phyloP scores from a whole-genome alignment of 192 early-diverging fungal species.

The Umbelopsis ramanniana region DNA sequence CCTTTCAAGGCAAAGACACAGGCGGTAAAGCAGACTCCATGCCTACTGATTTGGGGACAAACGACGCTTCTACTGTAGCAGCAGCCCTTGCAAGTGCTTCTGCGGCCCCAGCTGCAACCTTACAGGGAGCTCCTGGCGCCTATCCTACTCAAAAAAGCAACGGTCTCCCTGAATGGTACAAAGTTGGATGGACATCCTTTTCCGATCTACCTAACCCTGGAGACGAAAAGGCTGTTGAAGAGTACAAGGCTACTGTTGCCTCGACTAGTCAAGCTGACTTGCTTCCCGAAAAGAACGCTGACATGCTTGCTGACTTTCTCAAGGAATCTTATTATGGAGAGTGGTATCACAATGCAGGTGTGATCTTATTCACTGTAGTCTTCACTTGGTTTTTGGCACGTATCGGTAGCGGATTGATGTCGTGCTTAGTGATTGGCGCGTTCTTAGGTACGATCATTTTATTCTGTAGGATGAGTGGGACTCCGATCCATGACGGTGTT shows the following conservation, averaged over 20 bases:
- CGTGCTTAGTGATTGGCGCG: constrained; percentile 44
- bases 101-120: background rate
- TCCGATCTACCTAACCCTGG: constrained; percentile 39
- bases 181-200: constrained; percentile 44
- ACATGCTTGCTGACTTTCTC: constrained; percentile 37
- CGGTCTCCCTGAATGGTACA: constrained; percentile 33
- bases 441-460: constrained; percentile 37
- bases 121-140: constrained; percentile 25
- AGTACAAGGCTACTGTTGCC: constrained; percentile 5
- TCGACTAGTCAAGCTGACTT: background rate
- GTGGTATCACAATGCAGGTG: constrained; percentile 44
- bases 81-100: constrained; percentile 9
- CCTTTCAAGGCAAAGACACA: background rate
- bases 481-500: background rate
- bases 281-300: constrained; percentile 15
- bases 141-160: constrained; percentile 10
- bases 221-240: constrained; percentile 21
- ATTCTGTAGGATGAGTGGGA: background rate
- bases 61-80: constrained; percentile 25
- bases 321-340: constrained; percentile 46
- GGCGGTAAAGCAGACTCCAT: constrained; percentile 19
- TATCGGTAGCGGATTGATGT: constrained; percentile 42
- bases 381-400: constrained; percentile 40
- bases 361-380: constrained; percentile 35
- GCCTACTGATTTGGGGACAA: constrained; percentile 26